Conservation (phyloP, 768 basidiomycete genomes). For the Podaxis sp. region DNA sequence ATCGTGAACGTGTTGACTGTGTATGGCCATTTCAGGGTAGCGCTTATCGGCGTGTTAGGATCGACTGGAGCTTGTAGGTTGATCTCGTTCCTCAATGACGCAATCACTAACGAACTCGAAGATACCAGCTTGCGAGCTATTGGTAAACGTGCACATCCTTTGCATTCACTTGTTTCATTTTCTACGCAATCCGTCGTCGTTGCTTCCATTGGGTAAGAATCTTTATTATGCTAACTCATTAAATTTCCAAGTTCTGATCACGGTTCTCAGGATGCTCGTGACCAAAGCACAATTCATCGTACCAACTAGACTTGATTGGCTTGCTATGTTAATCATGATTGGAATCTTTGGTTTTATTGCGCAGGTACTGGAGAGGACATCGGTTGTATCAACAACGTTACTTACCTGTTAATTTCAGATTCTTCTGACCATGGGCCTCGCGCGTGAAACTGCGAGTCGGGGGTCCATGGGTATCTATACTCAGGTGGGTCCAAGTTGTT, state of each 20-base stretch:
- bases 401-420: slow-evolving; percentile 4
- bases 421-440: slow-evolving; percentile 44
- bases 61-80: slow-evolving; percentile 66
- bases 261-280: slow-evolving; percentile 36
- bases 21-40: slow-evolving; percentile 37
- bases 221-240: not conserved
- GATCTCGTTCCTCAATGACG: not conserved
- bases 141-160: slow-evolving; percentile 66
- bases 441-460: slow-evolving; percentile 62
- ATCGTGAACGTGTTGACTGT: not conserved
- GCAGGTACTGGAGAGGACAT: slow-evolving; percentile 29
- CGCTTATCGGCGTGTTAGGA: slow-evolving; percentile 64
- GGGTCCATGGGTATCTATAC: slow-evolving; percentile 59
- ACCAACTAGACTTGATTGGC: slow-evolving; percentile 40
- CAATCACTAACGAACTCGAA: slow-evolving; percentile 12
- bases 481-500: slow-evolving; percentile 30
- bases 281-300: slow-evolving; percentile 36
- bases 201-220: slow-evolving; percentile 30
- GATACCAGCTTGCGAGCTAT: slow-evolving; percentile 51
- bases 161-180: slow-evolving; percentile 68
- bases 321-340: slow-evolving; percentile 41
- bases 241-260: not conserved
- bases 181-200: slow-evolving; percentile 49
- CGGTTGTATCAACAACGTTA: not conserved
- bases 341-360: slow-evolving; percentile 47